Evolutionary conservation across 2,329 filamentous ascomycete genomes (phyloP), one percentile per base, ranked within the genome.

Genomic region (Acrocalymma vagum): DNA sequence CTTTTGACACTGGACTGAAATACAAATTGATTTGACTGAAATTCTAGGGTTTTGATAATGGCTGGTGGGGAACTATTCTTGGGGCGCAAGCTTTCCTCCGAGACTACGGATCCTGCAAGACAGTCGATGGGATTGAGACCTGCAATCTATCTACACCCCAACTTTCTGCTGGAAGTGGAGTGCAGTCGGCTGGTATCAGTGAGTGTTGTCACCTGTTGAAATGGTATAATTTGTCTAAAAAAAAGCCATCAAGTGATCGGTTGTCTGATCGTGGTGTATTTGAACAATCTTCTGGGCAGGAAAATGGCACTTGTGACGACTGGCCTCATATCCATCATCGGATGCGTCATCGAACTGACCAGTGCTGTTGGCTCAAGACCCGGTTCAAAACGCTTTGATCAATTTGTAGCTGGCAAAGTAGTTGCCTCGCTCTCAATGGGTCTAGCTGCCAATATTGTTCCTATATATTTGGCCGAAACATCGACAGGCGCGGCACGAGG

Each of bases 341-440:
- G 35, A 16, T 35, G 44, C 17, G 23, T 48, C 6, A 48, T 48
- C 15, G 45, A 48, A 27, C 13, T 41, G 7, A 48, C 40, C 5
- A 44, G 40, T 17, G 27, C 30, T 6, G 16, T 28, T 11, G 31
- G 25, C n/a, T n/a, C n/a, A n/a, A n/a, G n/a, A n/a, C n/a, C n/a
- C n/a, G 22, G 23, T 6, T 22, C 24, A 11, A 26, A 23, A 31
- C 44, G 44, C n/a, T 48, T 40, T 27, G 37, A 27, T 10, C 45
- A 48, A 35, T 48, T 48, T 20, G 45, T 48, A 6, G 41, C 29
- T 17, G 40, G 45, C n/a, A 48, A 48, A 29, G 32, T 37, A 16
- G 41, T 48, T 17, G 45, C 45, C n/a, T 48, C 45, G 4, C 40
- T 48, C 10, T 35, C 45, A 6, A 44, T 48, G 45, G 45, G 45